Evolutionary conservation across 2,329 filamentous ascomycete species (phyloP), one percentile per base, ranked within the genome.

Genomic region (Claviceps pazoutovae): DNA sequence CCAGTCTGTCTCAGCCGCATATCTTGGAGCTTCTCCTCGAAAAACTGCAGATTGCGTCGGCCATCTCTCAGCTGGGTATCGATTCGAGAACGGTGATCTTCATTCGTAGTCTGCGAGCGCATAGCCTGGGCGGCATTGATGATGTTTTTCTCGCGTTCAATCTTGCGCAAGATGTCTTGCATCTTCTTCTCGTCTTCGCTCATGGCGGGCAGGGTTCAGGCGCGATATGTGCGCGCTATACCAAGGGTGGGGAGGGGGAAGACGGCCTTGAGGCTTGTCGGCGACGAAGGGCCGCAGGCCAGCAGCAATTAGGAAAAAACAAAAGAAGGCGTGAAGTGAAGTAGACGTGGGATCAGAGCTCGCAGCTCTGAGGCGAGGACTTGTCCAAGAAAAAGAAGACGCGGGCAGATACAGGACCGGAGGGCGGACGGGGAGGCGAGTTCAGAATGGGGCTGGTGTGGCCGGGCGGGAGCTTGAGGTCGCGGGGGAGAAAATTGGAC

Each of bases 1-100:
- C 80, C 80, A 62, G 88, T 76, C 60, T 81, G 82, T 62, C 90
- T 86, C 73, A 93, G 75, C 72, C 94, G 85, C 58, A 97, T 75
- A 68, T 96, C 89, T 60, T 82, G 79, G 68, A 97, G 82, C 68
- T 87, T 88, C 68, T 93, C 86, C 73, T 97, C 89, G 58, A 98
- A 85, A 71, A 97, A 98, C 67, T 90, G 83, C 62, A 98, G 87
- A 68, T 97, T 97, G 61, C 89, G 80, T 59, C 87, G 83, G 58
- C 88, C 88, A 70, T 97, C 91, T 65, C 90, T 86, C 71, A 98
- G 94, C 71, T 96, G 89, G 56, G 84, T 86, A 65, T 97, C 91
- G 67, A 95, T 82, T 64, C 88, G 82, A 61, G 90, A 90, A 64
- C 89, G 85, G 58, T 97, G 91, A 56, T 83, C 79, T 60, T 90